These are phyloP conservation scores for Butyriboletus regius DNA, from an alignment of 1,284 basidiomycete species.

Conservation along the genomic window DNA sequence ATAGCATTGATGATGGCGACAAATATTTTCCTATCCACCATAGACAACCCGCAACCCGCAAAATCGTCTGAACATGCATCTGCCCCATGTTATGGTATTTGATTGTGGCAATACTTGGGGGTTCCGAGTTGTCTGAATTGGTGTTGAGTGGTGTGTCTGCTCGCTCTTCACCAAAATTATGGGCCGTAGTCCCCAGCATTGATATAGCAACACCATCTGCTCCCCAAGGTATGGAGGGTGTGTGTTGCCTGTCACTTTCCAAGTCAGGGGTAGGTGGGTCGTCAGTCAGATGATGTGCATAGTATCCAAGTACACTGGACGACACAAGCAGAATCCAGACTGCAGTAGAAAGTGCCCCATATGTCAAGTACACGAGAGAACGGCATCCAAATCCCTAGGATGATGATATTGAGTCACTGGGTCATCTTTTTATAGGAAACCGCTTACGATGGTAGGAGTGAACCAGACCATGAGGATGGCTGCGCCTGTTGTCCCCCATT, in stretches of 20 bases:
- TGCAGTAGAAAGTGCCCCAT: conserved; percentile 33
- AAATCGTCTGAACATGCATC: background rate
- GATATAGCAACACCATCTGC: background rate
- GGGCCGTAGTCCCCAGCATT: background rate
- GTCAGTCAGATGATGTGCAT: conserved; percentile 13
- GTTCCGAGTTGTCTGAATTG: background rate
- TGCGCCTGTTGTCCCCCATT: conserved; percentile 38
- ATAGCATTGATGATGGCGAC: conserved; percentile 23
- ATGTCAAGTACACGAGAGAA: conserved; percentile 35
- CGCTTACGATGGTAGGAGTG: conserved; percentile 34
- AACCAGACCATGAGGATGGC: conserved; percentile 34
- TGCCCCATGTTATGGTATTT: background rate
- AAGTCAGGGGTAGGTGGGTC: background rate
- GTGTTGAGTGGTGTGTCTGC: background rate
- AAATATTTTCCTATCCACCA: conserved; percentile 23
- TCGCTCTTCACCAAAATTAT: background rate
- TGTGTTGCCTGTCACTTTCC: background rate
- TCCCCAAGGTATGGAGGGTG: background rate
- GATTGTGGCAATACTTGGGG: background rate
- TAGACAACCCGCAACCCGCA: conserved; percentile 10
- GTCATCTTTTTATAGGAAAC: background rate
- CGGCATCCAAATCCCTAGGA: conserved; percentile 35
- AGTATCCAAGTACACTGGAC: conserved; percentile 35
- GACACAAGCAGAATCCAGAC: conserved; percentile 36
- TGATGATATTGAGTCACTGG: background rate